phyloP scores from a whole-genome alignment of 371 early-diverging fungal species.

The Mucor piriformis region DNA sequence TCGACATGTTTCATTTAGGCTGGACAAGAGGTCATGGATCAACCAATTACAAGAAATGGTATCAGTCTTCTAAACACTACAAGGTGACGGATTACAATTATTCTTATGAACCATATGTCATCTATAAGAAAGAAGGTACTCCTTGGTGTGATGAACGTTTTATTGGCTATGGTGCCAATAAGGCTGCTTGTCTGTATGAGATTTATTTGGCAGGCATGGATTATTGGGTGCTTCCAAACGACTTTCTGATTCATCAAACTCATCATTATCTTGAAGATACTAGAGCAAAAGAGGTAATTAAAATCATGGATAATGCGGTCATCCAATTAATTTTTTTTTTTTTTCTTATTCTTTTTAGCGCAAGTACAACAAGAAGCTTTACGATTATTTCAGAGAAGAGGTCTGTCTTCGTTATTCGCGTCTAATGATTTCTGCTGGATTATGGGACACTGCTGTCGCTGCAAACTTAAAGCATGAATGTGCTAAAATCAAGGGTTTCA shows the following conservation, averaged over 20 bases:
- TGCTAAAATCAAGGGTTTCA: conserved; percentile 24
- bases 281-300: conserved; percentile 61
- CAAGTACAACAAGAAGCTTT: conserved; percentile 65
- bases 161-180: conserved; percentile 73
- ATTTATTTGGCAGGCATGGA: conserved; percentile 68
- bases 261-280: conserved; percentile 67
- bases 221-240: conserved; percentile 64
- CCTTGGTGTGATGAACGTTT: conserved; percentile 74
- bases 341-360: conserved; percentile 42
- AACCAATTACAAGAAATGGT: conserved; percentile 60
- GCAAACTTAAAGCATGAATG: conserved; percentile 28
- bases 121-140: conserved; percentile 62
- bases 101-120: conserved; percentile 68
- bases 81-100: conserved; percentile 56
- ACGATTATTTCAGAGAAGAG: conserved; percentile 69
- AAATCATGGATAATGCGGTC: not conserved
- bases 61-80: conserved; percentile 46
- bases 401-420: conserved; percentile 47
- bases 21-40: conserved; percentile 65
- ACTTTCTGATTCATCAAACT: conserved; percentile 69
- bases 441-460: conserved; percentile 23
- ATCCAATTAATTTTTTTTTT: not conserved
- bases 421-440: conserved; percentile 22
- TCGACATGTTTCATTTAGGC: conserved; percentile 60
- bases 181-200: conserved; percentile 72